Conservation (phyloP, 1,139 yeast species). For the Geotrichum carabidarum region DNA sequence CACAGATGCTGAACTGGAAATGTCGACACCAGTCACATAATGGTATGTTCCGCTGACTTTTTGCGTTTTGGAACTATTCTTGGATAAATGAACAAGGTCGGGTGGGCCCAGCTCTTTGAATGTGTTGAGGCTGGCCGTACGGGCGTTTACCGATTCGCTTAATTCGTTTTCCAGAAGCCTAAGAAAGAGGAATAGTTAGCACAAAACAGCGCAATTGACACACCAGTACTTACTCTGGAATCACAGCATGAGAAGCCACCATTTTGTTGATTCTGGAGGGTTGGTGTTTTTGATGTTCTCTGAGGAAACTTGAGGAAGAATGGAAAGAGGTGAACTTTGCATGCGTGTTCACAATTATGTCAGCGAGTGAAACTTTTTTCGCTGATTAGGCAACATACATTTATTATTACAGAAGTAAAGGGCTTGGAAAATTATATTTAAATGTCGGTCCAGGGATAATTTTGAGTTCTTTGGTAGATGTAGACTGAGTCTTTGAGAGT, state of each 20-base stretch:
- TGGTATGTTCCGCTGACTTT: slow-evolving; percentile 56
- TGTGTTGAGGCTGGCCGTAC: slow-evolving; percentile 44
- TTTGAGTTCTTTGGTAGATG: slow-evolving; percentile 33
- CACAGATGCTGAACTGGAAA: slow-evolving; percentile 55
- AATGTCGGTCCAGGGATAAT: slow-evolving; percentile 16
- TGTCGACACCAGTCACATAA: slow-evolving; percentile 61
- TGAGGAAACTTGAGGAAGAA: not conserved
- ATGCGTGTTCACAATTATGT: slow-evolving; percentile 12
- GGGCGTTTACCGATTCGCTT: slow-evolving; percentile 49
- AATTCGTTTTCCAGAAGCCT: slow-evolving; percentile 48
- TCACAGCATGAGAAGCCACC: slow-evolving; percentile 25
- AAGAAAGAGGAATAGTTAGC: slow-evolving; percentile 1
- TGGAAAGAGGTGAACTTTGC: slow-evolving; percentile 3
- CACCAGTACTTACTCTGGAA: slow-evolving; percentile 34
- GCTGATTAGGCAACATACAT: too few species aligned
- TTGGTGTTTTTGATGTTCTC: not conserved
- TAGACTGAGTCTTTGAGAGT: slow-evolving; percentile 28
- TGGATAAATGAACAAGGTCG: slow-evolving; percentile 70
- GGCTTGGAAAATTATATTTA: not conserved
- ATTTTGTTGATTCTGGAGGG: slow-evolving; percentile 12
- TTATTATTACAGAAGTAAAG: too few species aligned
- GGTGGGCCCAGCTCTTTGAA: slow-evolving; percentile 77
- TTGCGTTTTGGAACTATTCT: slow-evolving; percentile 42
- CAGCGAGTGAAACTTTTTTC: not conserved
- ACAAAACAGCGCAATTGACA: not conserved